A percentile compares a stretch with the other conserved stretches of the same genome.
phyloP scores from a whole-genome alignment of 2,329 filamentous ascomycete genomes.

The Coniochaeta sp. region DNA sequence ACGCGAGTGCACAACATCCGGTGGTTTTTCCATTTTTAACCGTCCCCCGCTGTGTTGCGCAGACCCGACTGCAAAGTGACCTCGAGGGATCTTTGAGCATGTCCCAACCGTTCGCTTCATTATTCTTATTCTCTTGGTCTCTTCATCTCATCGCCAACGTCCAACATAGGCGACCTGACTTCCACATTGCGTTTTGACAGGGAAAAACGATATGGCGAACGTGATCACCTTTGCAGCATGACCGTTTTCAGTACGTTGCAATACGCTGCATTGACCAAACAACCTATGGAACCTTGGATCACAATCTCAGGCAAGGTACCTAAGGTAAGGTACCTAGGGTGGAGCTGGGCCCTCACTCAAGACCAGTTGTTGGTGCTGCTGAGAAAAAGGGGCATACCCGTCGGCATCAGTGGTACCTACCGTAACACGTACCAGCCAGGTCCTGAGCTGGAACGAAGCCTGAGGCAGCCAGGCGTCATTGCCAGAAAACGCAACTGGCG shows the following conservation, averaged over 20 bases:
- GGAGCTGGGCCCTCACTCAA: not conserved
- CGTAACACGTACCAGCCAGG: not conserved
- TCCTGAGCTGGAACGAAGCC: not conserved
- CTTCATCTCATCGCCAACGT: not conserved
- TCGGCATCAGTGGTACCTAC: not conserved
- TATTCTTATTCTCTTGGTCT: not conserved
- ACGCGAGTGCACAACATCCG: constrained; percentile 2
- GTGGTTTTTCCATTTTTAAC: not conserved
- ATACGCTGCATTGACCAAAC: not conserved
- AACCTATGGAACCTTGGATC: no score
- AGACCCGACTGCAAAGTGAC: not conserved
- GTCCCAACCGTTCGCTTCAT: not conserved
- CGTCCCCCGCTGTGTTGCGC: not conserved
- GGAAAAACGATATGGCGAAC: not conserved
- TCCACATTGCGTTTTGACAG: not conserved
- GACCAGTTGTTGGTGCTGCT: not conserved
- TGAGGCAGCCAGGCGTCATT: not conserved
- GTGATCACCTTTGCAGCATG: not conserved
- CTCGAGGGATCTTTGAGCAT: not conserved
- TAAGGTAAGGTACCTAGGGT: no score
- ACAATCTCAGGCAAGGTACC: no score
- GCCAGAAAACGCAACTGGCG: not conserved
- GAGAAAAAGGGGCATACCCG: not conserved
- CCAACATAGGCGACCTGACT: not conserved
- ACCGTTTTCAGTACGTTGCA: not conserved